Evolutionary conservation across 371 early-diverging fungal genomes (phyloP), one percentile per base, ranked within the genome.

Genomic region (Nematocida ausubeli): DNA sequence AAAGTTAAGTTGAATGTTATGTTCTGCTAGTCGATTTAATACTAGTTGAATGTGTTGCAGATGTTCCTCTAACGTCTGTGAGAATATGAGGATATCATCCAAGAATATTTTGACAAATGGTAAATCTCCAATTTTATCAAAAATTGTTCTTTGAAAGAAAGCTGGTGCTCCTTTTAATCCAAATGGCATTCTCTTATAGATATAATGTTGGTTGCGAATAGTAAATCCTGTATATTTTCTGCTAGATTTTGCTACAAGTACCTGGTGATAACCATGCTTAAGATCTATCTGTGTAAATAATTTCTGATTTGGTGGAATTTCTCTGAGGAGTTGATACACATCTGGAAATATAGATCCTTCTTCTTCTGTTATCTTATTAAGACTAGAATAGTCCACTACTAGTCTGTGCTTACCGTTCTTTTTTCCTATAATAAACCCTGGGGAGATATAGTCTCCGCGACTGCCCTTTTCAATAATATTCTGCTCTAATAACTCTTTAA

Each of bases 11-110:
- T 16, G 6, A 5, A 52, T 7, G 22, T 22, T 22, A 52, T 6
- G 16, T 6, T 6, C 22, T 5, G 9, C 24, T 26, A 52, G 54
- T 6, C 6, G 22, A 22, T 52, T 26, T 26, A 52, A 22, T 52
- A 52, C 54, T 22, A 19, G 16, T 6, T 69, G 35, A 12, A 88
- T 49, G 66, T 89, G 86, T 6, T 51, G 2, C 3, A 67, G 32
- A 57, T 89, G 89, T 30, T 88, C 86, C 9, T 87, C 83, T n/a
- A 40, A n/a, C 7, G 81, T 83, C 60, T 6, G n/a, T 5, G 86
- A 86, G 62, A 82, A 89, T 24, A 90, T 87, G 0, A 89, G 68
- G 0, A 89, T 87, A 68, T 89, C 88, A 69, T 90, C 89, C 0
- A 89, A 51, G 44, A 88, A 52, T 0, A 82, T 82, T 28, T 70